A percentile compares a stretch with the other conserved stretches of the same genome.
Conservation (phyloP, 345 rosid genomes). For the Odontarrhena argentea region DNA sequence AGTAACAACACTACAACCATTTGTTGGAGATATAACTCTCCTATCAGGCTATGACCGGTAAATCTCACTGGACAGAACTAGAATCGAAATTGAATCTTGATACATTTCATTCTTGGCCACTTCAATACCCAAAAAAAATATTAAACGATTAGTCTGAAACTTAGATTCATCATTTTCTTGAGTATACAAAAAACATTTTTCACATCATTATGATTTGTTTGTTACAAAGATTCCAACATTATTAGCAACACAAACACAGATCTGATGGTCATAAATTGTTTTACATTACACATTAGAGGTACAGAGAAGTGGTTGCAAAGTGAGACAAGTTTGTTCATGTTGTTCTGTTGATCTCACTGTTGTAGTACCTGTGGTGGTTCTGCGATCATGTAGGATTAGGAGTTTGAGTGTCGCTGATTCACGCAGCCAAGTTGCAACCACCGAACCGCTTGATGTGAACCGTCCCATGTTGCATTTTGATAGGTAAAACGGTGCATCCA, state of each 20-base stretch:
- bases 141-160: neutral
- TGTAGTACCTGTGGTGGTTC: slow-evolving; percentile 19
- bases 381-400: slow-evolving; percentile 66
- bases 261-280: neutral
- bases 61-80: too few species aligned
- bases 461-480: slow-evolving; percentile 85
- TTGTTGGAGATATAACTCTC: too few species aligned
- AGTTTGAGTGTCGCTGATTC: slow-evolving; percentile 70
- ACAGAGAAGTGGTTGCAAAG: slow-evolving; percentile 31
- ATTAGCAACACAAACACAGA: slow-evolving; percentile 11
- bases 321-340: slow-evolving; percentile 7
- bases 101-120: neutral
- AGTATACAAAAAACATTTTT: neutral
- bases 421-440: slow-evolving; percentile 80
- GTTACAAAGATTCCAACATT: slow-evolving; percentile 34
- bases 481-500: slow-evolving; percentile 76
- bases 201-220: slow-evolving; percentile 12
- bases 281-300: slow-evolving; percentile 2
- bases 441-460: slow-evolving; percentile 68
- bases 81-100: too few species aligned
- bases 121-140: neutral
- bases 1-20: too few species aligned
- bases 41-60: too few species aligned
- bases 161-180: slow-evolving; percentile 8
- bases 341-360: slow-evolving; percentile 14